Evolutionary conservation across 768 basidiomycete species (phyloP).

Genomic region (Hemileccinum impolitum): DNA sequence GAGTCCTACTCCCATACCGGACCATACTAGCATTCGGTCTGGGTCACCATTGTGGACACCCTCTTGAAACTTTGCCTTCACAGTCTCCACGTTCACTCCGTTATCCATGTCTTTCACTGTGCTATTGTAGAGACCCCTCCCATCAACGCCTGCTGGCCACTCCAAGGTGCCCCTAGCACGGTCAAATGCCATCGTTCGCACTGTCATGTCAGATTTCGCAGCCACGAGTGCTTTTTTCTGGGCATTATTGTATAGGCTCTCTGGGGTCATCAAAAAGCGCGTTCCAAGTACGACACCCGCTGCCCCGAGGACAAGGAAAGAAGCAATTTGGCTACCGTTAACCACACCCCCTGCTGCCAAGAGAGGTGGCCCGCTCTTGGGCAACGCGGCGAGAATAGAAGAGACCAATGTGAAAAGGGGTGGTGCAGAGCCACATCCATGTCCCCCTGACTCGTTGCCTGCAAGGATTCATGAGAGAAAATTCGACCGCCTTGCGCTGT

Average conservation of each 20-base stretch:
- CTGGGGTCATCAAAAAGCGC: constrained; percentile 66
- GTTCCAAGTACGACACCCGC: constrained; percentile 71
- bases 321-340: constrained; percentile 61
- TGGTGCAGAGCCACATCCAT: constrained; percentile 55
- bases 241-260: constrained; percentile 52
- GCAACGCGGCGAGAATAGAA: constrained; percentile 44
- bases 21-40: constrained; percentile 60
- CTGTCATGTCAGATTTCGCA: constrained; percentile 44
- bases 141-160: constrained; percentile 63
- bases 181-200: constrained; percentile 65
- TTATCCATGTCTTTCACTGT: constrained; percentile 56
- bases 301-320: constrained; percentile 63
- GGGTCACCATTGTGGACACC: constrained; percentile 45
- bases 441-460: constrained; percentile 83
- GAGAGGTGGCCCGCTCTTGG: constrained; percentile 46
- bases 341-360: constrained; percentile 75
- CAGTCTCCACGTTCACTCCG: constrained; percentile 41
- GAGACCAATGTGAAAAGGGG: constrained; percentile 62
- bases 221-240: constrained; percentile 53
- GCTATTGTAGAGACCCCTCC: constrained; percentile 43
- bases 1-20: constrained; percentile 61
- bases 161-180: constrained; percentile 49
- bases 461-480: constrained; percentile 3
- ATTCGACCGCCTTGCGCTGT: neutral
- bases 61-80: constrained; percentile 44